A percentile compares a stretch with the other conserved stretches of the same genome.
Evolutionary conservation across 441 rosid genomes (phyloP).

Genomic region (Theobroma grandiflorum): DNA sequence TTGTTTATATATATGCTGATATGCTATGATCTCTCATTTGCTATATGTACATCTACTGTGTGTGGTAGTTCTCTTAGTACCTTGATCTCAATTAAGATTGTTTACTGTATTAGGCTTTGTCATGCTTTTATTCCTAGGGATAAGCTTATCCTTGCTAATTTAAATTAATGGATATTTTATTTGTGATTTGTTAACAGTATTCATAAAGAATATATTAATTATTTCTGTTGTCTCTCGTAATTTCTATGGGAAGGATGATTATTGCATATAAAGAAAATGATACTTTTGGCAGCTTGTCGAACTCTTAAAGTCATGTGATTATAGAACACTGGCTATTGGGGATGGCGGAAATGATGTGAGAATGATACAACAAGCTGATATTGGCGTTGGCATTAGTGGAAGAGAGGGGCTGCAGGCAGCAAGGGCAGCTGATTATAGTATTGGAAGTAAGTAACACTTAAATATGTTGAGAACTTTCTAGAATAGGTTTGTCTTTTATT

Average conservation of each 20-base stretch:
- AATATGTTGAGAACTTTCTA: conserved; percentile 3
- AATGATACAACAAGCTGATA: conserved; percentile 99
- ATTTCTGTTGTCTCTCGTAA: neutral
- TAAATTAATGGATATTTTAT: neutral
- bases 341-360: conserved; percentile 99
- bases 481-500: conserved; percentile 9
- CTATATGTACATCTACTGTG: neutral
- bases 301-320: conserved; percentile 91
- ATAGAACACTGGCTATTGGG: conserved; percentile 96
- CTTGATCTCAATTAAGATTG: neutral
- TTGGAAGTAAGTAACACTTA: conserved; percentile 77
- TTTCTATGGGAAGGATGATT: conserved; percentile 14
- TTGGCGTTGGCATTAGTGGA: conserved; percentile 98
- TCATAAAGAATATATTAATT: conserved; percentile 4
- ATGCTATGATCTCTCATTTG: neutral
- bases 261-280: neutral
- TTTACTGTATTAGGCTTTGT: neutral
- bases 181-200: neutral
- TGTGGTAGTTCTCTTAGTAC: neutral
- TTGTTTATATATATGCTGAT: neutral
- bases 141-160: neutral
- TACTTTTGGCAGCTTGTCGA: conserved; percentile 80
- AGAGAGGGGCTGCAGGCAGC: conserved; percentile 99
- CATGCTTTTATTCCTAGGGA: neutral
- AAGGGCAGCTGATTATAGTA: conserved; percentile 98